phyloP scores from a whole-genome alignment of 805 yeast genomes.

The Candida nanaspora region DNA sequence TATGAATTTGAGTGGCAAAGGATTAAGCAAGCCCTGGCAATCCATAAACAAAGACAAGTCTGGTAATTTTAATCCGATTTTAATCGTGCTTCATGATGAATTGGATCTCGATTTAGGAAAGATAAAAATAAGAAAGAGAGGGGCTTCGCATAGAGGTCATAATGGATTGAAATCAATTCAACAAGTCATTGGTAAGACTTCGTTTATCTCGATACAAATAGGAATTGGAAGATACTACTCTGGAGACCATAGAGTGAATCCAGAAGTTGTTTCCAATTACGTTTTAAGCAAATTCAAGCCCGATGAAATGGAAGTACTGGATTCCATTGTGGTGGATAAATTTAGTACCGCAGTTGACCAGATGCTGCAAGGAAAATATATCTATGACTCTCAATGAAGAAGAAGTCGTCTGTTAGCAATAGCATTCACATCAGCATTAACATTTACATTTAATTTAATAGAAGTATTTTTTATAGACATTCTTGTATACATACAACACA shows the following conservation, averaged over 20 bases:
- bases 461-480: too few relatives aligned
- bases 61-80: conserved; percentile 25
- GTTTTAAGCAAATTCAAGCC: conserved; percentile 51
- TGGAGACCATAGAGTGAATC: conserved; percentile 12
- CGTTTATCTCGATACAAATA: conserved; percentile 57
- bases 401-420: too few relatives aligned
- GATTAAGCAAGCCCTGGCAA: conserved; percentile 43
- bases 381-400: conserved; percentile 15
- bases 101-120: conserved; percentile 60
- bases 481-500: too few relatives aligned
- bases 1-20: conserved; percentile 71
- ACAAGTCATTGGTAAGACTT: conserved; percentile 33
- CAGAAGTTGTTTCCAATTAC: conserved; percentile 44
- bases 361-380: conserved; percentile 21
- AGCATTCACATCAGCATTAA: too few relatives aligned
- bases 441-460: too few relatives aligned
- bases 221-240: conserved; percentile 69
- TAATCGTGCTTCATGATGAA: conserved; percentile 76
- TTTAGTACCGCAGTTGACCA: conserved; percentile 31
- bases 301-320: conserved; percentile 36
- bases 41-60: conserved; percentile 21
- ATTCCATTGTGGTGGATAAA: conserved; percentile 32
- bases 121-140: conserved; percentile 51
- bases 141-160: conserved; percentile 71
- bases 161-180: conserved; percentile 69